Percentiles rank a stretch among this genome's conserved stretches.
Conservation (phyloP, 2,329 filamentous ascomycete genomes). For the Stemphylium lycopersici region DNA sequence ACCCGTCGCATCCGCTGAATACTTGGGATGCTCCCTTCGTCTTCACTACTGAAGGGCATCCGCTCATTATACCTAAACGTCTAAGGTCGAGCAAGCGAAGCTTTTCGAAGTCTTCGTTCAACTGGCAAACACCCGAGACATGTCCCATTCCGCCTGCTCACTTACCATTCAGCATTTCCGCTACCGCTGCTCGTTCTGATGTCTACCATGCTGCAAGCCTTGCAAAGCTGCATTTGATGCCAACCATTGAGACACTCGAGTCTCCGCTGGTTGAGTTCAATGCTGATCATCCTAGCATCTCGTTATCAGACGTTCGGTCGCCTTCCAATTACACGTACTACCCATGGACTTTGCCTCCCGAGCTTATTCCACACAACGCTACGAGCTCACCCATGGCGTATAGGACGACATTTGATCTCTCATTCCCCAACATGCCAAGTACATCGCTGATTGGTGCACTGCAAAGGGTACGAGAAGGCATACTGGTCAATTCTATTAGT, state of each 20-base stretch:
- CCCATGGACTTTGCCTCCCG: conserved; percentile 86
- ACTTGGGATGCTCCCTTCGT: conserved; percentile 85
- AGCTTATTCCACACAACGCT: conserved; percentile 76
- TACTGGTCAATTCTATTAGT: conserved; percentile 65
- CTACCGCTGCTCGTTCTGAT: conserved; percentile 78
- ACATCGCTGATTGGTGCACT: conserved; percentile 57
- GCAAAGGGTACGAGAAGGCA: conserved; percentile 64
- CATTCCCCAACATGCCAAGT: conserved; percentile 65
- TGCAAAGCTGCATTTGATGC: conserved; percentile 79
- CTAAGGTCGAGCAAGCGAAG: conserved; percentile 30
- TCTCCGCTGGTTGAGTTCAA: conserved; percentile 62
- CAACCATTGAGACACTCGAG: conserved; percentile 63
- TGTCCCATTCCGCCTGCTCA: conserved; percentile 69
- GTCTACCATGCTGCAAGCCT: conserved; percentile 89
- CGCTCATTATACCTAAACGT: conserved; percentile 75
- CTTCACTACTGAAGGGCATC: conserved; percentile 95
- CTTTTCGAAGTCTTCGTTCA: conserved; percentile 5
- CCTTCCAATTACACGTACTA: conserved; percentile 83
- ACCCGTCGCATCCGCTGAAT: conserved; percentile 84
- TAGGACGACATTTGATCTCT: conserved; percentile 73
- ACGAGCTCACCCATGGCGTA: conserved; percentile 75
- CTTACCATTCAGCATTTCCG: conserved; percentile 74
- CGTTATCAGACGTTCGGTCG: conserved; percentile 61
- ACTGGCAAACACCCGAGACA: conserved; percentile 52
- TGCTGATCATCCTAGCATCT: conserved; percentile 60